These are phyloP conservation scores for Solanum pinnatisectum DNA, from an alignment of 257 asterid species.

Conservation along the genomic window DNA sequence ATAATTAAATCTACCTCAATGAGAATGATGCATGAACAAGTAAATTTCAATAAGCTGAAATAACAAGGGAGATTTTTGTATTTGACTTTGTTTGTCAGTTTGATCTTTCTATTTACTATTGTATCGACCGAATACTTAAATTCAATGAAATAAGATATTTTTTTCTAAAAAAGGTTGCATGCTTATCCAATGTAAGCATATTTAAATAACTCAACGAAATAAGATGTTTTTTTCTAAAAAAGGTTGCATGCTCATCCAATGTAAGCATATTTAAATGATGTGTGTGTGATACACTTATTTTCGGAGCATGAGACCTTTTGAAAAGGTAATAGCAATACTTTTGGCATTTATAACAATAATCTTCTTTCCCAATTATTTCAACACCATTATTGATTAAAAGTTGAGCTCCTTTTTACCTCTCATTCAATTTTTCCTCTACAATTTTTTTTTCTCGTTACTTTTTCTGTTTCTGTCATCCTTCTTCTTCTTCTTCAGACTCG, in stretches of 20 bases:
- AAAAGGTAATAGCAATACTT: too few species aligned
- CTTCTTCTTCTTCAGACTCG: background rate
- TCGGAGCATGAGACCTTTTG: background rate
- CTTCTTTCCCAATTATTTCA: too few species aligned
- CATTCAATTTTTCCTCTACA: background rate
- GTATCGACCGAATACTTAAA: rapidly evolving
- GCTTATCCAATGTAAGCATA: too few species aligned
- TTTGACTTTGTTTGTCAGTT: rapidly evolving
- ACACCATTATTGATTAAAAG: background rate
- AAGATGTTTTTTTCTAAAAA: rapidly evolving
- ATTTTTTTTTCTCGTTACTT: background rate
- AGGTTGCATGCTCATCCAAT: too few species aligned
- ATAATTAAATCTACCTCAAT: background rate
- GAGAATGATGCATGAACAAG: background rate
- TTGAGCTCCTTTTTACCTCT: background rate
- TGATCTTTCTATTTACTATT: background rate
- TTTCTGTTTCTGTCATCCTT: background rate
- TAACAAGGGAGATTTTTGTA: rapidly evolving
- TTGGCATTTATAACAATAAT: too few species aligned
- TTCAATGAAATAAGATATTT: rapidly evolving
- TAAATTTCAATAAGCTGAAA: background rate
- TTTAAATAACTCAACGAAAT: too few species aligned
- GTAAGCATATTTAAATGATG: background rate
- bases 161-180: rapidly evolving
- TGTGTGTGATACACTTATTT: too few species aligned